phyloP scores from a whole-genome alignment of 2,329 filamentous ascomycete genomes.

The Colletotrichum sp. region DNA sequence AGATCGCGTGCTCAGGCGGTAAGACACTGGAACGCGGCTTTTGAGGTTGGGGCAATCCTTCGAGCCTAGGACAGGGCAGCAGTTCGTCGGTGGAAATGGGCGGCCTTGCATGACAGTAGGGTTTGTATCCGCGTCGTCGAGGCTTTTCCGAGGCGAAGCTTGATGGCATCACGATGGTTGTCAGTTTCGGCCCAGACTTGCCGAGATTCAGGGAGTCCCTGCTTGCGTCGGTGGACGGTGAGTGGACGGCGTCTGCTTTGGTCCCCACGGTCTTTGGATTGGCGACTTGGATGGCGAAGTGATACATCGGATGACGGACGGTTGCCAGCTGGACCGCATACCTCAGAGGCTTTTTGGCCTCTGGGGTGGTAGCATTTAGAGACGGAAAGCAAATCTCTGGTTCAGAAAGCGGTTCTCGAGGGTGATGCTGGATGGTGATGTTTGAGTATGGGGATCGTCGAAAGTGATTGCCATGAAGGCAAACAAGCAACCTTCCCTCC shows the following conservation, averaged over 20 bases:
- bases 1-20: background rate
- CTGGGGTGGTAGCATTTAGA: background rate
- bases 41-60: background rate
- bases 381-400: background rate
- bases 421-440: background rate
- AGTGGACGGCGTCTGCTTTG: background rate
- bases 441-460: background rate
- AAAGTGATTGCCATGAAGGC: background rate
- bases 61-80: background rate
- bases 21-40: background rate
- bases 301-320: background rate
- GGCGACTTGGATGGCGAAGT: background rate
- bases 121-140: background rate
- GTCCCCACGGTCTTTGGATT: background rate
- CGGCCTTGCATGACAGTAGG: background rate
- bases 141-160: background rate
- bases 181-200: background rate
- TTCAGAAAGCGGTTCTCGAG: background rate
- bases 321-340: background rate
- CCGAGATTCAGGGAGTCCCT: background rate
- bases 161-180: background rate
- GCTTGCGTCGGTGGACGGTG: background rate
- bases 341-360: background rate
- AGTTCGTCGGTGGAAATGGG: background rate
- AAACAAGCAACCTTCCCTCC: background rate